phyloP scores from a whole-genome alignment of 2,329 filamentous ascomycete species.

The Whalleya microplaca region DNA sequence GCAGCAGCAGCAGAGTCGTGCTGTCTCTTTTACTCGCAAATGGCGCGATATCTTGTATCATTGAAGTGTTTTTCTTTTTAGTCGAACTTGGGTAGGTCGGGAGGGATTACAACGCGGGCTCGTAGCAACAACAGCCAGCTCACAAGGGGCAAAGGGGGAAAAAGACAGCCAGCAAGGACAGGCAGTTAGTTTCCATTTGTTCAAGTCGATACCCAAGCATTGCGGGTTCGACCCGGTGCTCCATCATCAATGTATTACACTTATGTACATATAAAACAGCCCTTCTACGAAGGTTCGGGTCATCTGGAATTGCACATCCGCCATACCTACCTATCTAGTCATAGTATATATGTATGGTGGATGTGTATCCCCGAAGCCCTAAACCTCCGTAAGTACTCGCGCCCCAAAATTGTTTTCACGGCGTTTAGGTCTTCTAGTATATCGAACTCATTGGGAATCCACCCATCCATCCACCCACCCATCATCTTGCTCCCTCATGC shows the following conservation, averaged over 20 bases:
- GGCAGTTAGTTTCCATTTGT: slow-evolving; percentile 17
- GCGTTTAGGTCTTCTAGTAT: background rate
- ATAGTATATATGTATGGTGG: too few relatives aligned
- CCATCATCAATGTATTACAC: slow-evolving; percentile 22
- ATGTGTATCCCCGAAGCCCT: too few relatives aligned
- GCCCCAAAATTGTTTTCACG: slow-evolving; percentile 5
- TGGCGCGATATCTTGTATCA: background rate
- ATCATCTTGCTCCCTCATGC: background rate
- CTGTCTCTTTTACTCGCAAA: background rate
- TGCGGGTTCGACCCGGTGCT: slow-evolving; percentile 11
- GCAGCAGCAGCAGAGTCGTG: background rate
- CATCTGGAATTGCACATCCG: too few relatives aligned
- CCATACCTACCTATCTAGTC: too few relatives aligned
- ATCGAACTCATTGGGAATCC: background rate
- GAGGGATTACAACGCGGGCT: background rate
- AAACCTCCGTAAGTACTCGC: too few relatives aligned
- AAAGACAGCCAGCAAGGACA: slow-evolving; percentile 2
- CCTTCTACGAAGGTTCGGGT: too few relatives aligned
- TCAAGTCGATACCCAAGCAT: slow-evolving; percentile 22
- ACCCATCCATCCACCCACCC: too few relatives aligned
- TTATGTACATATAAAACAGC: slow-evolving; percentile 27
- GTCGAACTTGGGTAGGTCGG: background rate
- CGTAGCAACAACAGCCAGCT: slow-evolving; percentile 1
- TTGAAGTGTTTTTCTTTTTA: background rate
- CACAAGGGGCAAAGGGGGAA: slow-evolving; percentile 2